Conservation (phyloP, 2,329 filamentous ascomycete genomes). For the Rhynchosporium agropyri region DNA sequence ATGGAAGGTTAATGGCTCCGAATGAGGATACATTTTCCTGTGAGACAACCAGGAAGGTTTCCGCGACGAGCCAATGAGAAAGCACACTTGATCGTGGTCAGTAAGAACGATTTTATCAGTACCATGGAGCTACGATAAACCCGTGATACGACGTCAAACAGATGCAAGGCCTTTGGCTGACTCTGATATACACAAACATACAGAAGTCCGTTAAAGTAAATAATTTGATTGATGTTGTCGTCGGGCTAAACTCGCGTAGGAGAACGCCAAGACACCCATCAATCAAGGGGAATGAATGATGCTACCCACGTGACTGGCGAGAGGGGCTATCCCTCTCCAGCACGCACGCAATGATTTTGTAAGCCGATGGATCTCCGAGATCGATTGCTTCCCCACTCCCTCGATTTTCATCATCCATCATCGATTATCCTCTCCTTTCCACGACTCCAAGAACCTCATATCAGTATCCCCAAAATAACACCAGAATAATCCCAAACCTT, state of each 20-base stretch:
- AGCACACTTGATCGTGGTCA: too few relatives aligned
- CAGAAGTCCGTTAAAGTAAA: not conserved
- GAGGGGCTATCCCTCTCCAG: not conserved
- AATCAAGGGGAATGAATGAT: not conserved
- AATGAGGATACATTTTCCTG: slow-evolving; percentile 1
- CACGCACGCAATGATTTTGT: slow-evolving; percentile 12
- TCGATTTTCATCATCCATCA: slow-evolving; percentile 11
- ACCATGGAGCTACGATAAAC: too few relatives aligned
- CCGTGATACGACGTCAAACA: too few relatives aligned
- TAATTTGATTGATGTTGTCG: not conserved
- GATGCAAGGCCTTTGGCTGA: too few relatives aligned
- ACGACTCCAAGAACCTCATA: slow-evolving; percentile 6
- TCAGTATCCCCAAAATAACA: not conserved
- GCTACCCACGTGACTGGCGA: not conserved
- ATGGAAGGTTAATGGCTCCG: not conserved
- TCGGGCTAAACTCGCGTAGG: not conserved
- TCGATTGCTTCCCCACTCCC: slow-evolving; percentile 13
- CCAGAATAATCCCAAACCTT: slow-evolving; percentile 43
- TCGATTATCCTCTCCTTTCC: slow-evolving; percentile 10
- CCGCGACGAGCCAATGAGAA: slow-evolving; percentile 5
- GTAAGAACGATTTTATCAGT: too few relatives aligned
- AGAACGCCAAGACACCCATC: not conserved
- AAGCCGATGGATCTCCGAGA: slow-evolving; percentile 12
- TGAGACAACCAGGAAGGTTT: not conserved
- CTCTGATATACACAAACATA: too few relatives aligned